Base-by-base conservation (phyloP, 2,329 filamentous ascomycete genomes). In the Microascus cirrosus region DNA sequence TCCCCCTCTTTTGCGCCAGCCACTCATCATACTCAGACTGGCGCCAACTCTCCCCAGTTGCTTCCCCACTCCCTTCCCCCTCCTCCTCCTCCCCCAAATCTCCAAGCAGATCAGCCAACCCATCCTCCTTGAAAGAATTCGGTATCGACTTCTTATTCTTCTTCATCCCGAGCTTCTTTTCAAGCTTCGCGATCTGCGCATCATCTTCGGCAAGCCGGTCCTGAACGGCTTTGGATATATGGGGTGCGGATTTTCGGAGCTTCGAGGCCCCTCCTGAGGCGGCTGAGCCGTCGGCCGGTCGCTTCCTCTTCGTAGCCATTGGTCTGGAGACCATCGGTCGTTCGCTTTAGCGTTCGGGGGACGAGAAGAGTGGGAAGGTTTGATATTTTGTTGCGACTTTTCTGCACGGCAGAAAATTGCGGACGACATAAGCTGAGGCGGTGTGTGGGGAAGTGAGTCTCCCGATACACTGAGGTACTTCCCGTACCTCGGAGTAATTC, bases 131-230 rank as follows among this genome's bases (percentile, higher is more conserved):
- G 64, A 92, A 90, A 0, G 84, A 77, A 62, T 88, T 86, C 0
- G 86, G 85, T 5, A 90, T 70, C 35, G 82, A 85, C 66, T 90
- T 95, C 60, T 86, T 87, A 25, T 84, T 83, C 67, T 86, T 89
- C 62, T 80, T 85, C 36, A 96, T 79, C 0, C 94, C 93, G 2
- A 99, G 74, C 66, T 89, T 95, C 69, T 86, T 91, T 73, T 99
- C 94, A 35, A 96, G 75, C 2, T 85, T 85, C 22, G 87, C 86
- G 63, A 99, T 97, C 64, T 96, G 90, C 2, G 85, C 89, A 66
- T 97, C 91, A 59, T 99, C 93, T 61, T 89, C 78, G 0, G 82
- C 85, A 4, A 96, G 74, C 63, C 81, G 83, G 3, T 85, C 80
- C 66, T 79, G 82, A n/a, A 84, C 42, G 10, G 56, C 32, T n/a